Evolutionary conservation across 1,284 basidiomycete genomes (phyloP).

Genomic region (Ustanciosporium gigantosporum): DNA sequence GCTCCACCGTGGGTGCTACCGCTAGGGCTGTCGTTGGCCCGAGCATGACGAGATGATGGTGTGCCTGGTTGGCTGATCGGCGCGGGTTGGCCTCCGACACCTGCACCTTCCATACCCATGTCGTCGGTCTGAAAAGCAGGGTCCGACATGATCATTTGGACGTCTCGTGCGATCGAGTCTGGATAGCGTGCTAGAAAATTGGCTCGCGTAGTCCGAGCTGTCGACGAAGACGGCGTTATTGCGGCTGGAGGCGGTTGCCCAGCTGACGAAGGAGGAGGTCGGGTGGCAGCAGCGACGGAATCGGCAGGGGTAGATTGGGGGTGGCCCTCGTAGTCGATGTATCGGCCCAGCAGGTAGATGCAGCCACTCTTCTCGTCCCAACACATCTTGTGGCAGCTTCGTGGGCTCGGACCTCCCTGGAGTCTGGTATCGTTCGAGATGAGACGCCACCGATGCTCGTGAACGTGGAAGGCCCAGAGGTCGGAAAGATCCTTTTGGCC

Average conservation of each 20-base stretch:
- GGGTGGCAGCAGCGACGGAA: slow-evolving; percentile 8
- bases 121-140: slow-evolving; percentile 13
- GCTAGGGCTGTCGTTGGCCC: not conserved
- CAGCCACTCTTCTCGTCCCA: slow-evolving; percentile 72
- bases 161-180: slow-evolving; percentile 30
- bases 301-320: slow-evolving; percentile 13
- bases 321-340: slow-evolving; percentile 45
- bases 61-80: not conserved
- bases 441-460: slow-evolving; percentile 69
- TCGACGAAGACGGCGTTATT: slow-evolving; percentile 27
- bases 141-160: slow-evolving; percentile 25
- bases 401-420: slow-evolving; percentile 70
- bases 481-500: slow-evolving; percentile 72
- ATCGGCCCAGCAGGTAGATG: slow-evolving; percentile 69
- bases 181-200: slow-evolving; percentile 29
- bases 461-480: slow-evolving; percentile 75
- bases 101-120: slow-evolving; percentile 19
- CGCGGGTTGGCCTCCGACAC: slow-evolving; percentile 4
- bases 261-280: not conserved
- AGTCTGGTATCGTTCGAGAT: slow-evolving; percentile 68
- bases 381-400: slow-evolving; percentile 81
- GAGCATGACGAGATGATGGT: not conserved
- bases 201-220: slow-evolving; percentile 19
- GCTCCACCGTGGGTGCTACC: slow-evolving; percentile 10
- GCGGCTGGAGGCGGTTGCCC: not conserved